These are phyloP conservation scores for Eucalyptus coolabah DNA, from an alignment of 345 rosid genomes.

Conservation along the genomic window DNA sequence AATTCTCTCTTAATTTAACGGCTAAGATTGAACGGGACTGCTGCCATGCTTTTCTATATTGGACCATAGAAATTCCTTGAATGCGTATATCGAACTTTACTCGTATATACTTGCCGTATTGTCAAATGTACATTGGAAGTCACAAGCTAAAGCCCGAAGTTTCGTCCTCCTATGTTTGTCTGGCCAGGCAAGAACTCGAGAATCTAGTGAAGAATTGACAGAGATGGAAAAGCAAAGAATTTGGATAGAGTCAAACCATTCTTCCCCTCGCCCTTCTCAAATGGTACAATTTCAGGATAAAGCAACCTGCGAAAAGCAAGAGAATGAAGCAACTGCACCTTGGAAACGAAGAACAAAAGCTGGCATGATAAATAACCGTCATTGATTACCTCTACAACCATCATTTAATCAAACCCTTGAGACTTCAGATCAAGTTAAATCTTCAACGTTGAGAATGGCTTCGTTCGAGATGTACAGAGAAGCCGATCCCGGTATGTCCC, in stretches of 20 bases:
- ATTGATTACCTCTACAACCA: background rate
- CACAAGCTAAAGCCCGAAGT: background rate
- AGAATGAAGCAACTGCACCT: background rate
- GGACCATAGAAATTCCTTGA: background rate
- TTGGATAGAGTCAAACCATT: background rate
- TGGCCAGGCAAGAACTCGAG: background rate
- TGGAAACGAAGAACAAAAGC: background rate
- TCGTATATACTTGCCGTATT: background rate
- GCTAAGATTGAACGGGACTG: background rate
- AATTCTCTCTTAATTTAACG: background rate
- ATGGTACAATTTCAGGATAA: background rate
- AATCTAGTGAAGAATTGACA: background rate
- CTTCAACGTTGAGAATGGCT: background rate
- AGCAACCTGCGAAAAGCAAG: background rate
- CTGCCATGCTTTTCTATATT: background rate
- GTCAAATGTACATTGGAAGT: background rate
- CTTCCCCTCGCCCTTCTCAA: background rate
- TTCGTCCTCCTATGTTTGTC: background rate
- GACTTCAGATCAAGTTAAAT: background rate
- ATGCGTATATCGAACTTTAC: background rate
- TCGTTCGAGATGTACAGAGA: background rate
- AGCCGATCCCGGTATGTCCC: background rate
- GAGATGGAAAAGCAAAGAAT: background rate
- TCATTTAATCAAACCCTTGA: background rate
- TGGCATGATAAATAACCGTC: background rate